Base-by-base conservation (phyloP, 1,139 yeast species). In the Debaryomycetaceae sp. region DNA sequence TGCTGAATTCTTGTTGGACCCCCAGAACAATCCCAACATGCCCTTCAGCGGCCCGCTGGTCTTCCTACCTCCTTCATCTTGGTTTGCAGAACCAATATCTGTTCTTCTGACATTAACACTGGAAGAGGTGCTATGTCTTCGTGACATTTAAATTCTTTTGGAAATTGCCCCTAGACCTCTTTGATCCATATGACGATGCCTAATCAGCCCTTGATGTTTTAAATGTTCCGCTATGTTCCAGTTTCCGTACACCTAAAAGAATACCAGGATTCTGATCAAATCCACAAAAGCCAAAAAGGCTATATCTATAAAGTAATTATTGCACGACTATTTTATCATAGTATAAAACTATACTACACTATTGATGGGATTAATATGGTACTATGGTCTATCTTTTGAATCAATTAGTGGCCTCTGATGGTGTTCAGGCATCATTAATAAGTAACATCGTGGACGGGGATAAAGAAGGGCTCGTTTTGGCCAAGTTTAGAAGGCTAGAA, bases 361-460 rank as follows among this genome's bases (percentile, higher is more conserved):
- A n/a, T n/a, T n/a, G n/a, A 16, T 5, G 4, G 11, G 11, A 17
- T 6, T 26, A 9, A 17, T 17, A 24, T 16, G 30, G 17, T 11
- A 22, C 17, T 13, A 47, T 47, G 53, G 52, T 54, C 41, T 47
- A 50, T 43, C 39, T 57, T n/a, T 19, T 59, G 29, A 48, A 61
- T 5, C 61, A 61, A 34, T 26, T 52, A 6, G 41, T 33, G 34
- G 42, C 45, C 2, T 53, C 62, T 5, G 45, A 55, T 38, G 41
- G 53, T 35, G 49, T 48, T 5, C 40, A 40, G 19, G 42, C 40
- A 13, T 51, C 59, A 3, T 19, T 55, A 6, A 45, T 42, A 36
- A 51, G 52, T n/a, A 43, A 43, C 9, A 31, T 53, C 5, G 45
- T 41, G 19, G 31, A 14, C 3, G 37, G 29, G 7, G 42, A 36